A percentile compares a stretch with the other conserved stretches of the same genome.
Evolutionary conservation across 495 filamentous ascomycete species (phyloP).

Genomic region (Cenococcum geophilum): DNA sequence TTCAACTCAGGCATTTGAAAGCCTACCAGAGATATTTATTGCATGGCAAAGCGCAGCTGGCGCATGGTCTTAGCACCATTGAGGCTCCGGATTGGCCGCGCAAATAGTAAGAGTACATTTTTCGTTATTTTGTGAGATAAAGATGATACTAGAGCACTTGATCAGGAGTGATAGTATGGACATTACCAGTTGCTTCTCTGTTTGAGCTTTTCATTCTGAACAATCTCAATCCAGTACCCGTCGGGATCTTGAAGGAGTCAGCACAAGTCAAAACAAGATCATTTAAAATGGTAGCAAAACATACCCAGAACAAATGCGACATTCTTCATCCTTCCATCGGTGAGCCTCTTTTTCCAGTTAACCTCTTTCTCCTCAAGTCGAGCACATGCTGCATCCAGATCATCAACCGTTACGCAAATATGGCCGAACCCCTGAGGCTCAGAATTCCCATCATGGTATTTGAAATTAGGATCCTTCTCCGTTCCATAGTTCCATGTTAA

Average conservation of each 20-base stretch:
- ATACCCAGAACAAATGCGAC: constrained; percentile 75
- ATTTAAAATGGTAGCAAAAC: constrained; percentile 10
- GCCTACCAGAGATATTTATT: no score
- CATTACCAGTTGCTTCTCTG: constrained; percentile 48
- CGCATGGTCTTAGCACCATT: no score
- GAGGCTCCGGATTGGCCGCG: no score
- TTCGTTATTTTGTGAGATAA: not conserved
- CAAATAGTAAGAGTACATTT: no score
- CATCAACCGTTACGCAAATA: constrained; percentile 84
- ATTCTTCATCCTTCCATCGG: constrained; percentile 86
- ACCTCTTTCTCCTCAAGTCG: constrained; percentile 76
- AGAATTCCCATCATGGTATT: constrained; percentile 88
- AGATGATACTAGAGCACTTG: not conserved
- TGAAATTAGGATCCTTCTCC: constrained; percentile 75
- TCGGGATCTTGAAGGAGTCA: constrained; percentile 61
- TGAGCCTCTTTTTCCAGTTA: constrained; percentile 90
- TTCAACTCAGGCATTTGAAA: no score
- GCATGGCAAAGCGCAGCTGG: no score
- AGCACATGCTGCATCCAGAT: constrained; percentile 75
- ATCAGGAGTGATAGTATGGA: not conserved
- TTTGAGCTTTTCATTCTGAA: constrained; percentile 63
- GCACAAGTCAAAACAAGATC: constrained; percentile 4
- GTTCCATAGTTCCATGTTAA: constrained; percentile 97
- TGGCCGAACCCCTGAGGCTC: constrained; percentile 92
- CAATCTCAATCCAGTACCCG: constrained; percentile 84